Evolutionary conservation across 2,329 filamentous ascomycete genomes (phyloP), one percentile per base, ranked within the genome.

Genomic region (Fusarium metavorans): DNA sequence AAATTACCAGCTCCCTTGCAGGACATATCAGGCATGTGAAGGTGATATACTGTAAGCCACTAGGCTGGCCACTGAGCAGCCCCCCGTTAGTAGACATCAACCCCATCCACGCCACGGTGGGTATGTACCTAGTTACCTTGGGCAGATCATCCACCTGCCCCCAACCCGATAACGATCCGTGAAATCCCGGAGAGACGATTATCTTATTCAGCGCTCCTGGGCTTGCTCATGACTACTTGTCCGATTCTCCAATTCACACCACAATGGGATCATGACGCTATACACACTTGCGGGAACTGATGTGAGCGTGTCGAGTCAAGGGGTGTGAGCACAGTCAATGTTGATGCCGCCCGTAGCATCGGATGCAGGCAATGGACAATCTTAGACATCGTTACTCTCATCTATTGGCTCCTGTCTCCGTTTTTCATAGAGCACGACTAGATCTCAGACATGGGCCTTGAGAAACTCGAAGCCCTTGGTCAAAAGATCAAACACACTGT

Each of bases 21-120:
- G 27, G 30, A 35, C n/a, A 57, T 57, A 23, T 37, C 18, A 23
- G 37, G 30, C 34, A 57, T 57, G n/a, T 57, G 52, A 57, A 57
- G 30, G n/a, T 35, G 30, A 35, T 54, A 57, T 57, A 32, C 30
- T 35, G 9, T 20, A 18, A n/a, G 18, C n/a, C n/a, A 27, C 30
- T 57, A 23, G 30, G 16, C 14, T n/a, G 30, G 52, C 30, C 52
- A 35, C 27, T 57, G 52, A 57, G 52, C 23, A 57, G 20, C 32
- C 27, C 52, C 32, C 37, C 27, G 16, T 20, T 30, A 11, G 34
- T n/a, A 57, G 30, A 35, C 7, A n/a, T 57, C 30, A 10, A 57
- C 52, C 52, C 52, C 52, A 57, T 57, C 52, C 30, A 57, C 27
- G 52, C 34, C 52, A 57, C 52, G 52, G 52, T 57, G 52, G 52